phyloP scores from a whole-genome alignment of 2,329 filamentous ascomycete genomes.

The Botrytis paeoniae region DNA sequence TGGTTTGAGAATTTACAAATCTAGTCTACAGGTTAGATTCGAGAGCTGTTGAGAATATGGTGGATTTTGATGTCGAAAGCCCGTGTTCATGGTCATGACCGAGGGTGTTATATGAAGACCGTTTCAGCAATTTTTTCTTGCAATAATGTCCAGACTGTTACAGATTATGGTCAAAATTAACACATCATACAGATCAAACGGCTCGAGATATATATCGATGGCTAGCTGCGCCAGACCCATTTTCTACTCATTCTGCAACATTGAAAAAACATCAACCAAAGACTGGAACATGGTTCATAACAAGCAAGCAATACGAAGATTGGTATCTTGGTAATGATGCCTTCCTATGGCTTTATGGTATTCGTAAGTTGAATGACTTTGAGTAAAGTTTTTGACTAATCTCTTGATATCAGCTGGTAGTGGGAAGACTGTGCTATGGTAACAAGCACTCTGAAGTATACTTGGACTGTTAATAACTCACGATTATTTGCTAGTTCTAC shows the following conservation, averaged over 20 bases:
- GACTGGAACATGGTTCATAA: conserved; percentile 32
- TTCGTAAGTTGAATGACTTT: conserved; percentile 22
- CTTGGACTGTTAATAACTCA: not conserved
- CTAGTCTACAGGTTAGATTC: not conserved
- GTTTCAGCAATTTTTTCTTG: not conserved
- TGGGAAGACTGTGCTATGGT: conserved; percentile 43
- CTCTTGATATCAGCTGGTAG: conserved; percentile 38
- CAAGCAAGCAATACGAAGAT: conserved; percentile 27
- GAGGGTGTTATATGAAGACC: not conserved
- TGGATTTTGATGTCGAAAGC: no score
- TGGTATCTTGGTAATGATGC: conserved; percentile 37
- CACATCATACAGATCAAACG: conserved; percentile 18
- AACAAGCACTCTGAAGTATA: conserved; percentile 4
- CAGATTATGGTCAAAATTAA: not conserved
- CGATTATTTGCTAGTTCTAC: conserved; percentile 29
- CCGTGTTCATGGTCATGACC: not conserved
- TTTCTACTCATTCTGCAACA: conserved; percentile 26
- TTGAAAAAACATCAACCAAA: conserved; percentile 29
- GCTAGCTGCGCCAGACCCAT: conserved; percentile 31
- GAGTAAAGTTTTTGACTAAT: not conserved
- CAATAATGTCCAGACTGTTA: not conserved
- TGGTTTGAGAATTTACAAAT: not conserved
- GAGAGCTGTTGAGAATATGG: not conserved
- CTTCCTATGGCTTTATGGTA: conserved; percentile 43
- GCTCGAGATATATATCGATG: conserved; percentile 26